Percentiles rank a stretch among this genome's conserved stretches.
These are phyloP conservation scores for Pyrrhoderma noxium DNA, from an alignment of 1,284 basidiomycete species.

Conservation along the genomic window DNA sequence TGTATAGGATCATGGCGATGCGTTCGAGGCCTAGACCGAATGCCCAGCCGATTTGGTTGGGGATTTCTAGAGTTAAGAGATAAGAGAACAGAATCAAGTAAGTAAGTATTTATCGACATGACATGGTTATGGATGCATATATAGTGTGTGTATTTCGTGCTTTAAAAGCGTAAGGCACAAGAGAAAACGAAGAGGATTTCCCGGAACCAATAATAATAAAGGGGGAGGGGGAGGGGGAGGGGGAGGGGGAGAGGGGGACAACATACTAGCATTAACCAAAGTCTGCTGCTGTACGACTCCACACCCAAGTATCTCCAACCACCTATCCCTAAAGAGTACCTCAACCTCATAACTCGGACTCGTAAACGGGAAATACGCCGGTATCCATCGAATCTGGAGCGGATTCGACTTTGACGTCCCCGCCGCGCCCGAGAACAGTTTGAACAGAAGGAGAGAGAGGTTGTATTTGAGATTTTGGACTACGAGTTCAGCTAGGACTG, in stretches of 20 bases:
- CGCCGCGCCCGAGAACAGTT: constrained; percentile 65
- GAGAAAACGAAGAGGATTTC: too few relatives aligned
- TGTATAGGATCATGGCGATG: constrained; percentile 97
- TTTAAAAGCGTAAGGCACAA: too few relatives aligned
- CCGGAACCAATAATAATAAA: constrained; percentile 12
- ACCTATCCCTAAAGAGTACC: constrained; percentile 92
- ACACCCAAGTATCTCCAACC: constrained; percentile 94
- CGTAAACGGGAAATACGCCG: constrained; percentile 97
- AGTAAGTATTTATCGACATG: constrained; percentile 6
- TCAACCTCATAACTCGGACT: constrained; percentile 97
- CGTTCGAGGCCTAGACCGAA: constrained; percentile 97
- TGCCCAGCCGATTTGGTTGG: constrained; percentile 91
- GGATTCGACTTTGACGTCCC: constrained; percentile 52
- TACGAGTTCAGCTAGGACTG: constrained; percentile 62
- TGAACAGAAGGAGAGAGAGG: constrained; percentile 82
- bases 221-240: neutral
- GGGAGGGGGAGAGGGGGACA: too few relatives aligned
- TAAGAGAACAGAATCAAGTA: too few relatives aligned
- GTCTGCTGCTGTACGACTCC: constrained; percentile 91
- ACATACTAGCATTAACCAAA: constrained; percentile 77
- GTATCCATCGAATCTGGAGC: constrained; percentile 90
- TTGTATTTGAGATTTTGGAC: constrained; percentile 86
- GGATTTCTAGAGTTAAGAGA: constrained; percentile 53
- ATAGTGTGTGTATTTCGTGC: too few relatives aligned
- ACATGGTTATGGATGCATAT: too few relatives aligned